These are phyloP conservation scores for Ascodesmis nigricans DNA, from an alignment of 495 filamentous ascomycete species.

Conservation along the genomic window DNA sequence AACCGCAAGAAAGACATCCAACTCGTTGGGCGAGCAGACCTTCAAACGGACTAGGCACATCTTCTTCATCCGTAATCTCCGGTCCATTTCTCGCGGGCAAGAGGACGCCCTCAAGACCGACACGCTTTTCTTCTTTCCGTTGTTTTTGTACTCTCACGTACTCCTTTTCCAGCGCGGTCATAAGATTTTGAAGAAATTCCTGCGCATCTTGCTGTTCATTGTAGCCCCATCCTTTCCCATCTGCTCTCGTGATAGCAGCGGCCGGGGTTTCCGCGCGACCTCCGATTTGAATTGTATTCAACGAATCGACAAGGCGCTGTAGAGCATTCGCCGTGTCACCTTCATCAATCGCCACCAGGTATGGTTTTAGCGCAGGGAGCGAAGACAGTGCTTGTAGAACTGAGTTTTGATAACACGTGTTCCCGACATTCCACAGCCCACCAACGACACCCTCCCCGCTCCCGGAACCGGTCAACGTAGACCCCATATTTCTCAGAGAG, in stretches of 20 bases:
- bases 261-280: background rate
- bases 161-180: constrained; percentile 72
- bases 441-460: constrained; percentile 10
- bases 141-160: constrained; percentile 25
- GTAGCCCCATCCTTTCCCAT: constrained; percentile 11
- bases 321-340: background rate
- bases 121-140: background rate
- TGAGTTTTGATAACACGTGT: constrained; percentile 96
- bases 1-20: constrained; percentile 66
- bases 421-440: constrained; percentile 76
- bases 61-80: constrained; percentile 6
- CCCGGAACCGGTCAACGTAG: constrained; percentile 2
- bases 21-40: constrained; percentile 77
- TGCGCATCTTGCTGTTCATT: constrained; percentile 87
- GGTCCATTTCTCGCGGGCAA: constrained; percentile 13
- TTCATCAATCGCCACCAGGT: constrained; percentile 12
- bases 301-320: constrained; percentile 10
- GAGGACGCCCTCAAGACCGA: constrained; percentile 11
- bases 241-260: background rate
- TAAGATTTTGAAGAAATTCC: constrained; percentile 81
- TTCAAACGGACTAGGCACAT: constrained; percentile 48
- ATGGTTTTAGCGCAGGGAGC: constrained; percentile 26
- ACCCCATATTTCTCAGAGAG: constrained; percentile 3
- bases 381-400: constrained; percentile 63
- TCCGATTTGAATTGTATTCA: constrained; percentile 6